Conservation (phyloP, 179 eudicot species). For the Sideroxylon spinosum region DNA sequence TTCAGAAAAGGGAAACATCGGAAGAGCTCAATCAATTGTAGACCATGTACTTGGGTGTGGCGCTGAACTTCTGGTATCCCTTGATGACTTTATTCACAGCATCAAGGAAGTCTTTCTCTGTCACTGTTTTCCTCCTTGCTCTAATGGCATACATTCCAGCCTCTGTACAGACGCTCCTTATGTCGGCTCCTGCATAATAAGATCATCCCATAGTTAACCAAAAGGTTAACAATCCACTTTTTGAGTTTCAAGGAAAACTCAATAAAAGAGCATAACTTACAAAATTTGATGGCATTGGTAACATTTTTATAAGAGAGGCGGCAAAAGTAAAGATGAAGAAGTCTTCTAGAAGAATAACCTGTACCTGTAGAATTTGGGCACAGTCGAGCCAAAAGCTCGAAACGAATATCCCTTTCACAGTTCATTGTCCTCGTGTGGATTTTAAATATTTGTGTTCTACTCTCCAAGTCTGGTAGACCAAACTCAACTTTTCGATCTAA, state of each 20-base stretch:
- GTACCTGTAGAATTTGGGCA: constrained; percentile 97
- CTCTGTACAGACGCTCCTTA: constrained; percentile 94
- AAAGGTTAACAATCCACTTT: not conserved
- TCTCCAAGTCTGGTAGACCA: constrained; percentile 93
- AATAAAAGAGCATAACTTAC: too few species aligned
- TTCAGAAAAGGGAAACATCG: not conserved
- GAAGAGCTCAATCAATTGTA: constrained; percentile 48
- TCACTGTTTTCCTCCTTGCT: constrained; percentile 88
- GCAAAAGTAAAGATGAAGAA: not conserved
- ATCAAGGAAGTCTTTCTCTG: constrained; percentile 87
- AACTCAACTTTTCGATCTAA: constrained; percentile 94
- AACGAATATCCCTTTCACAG: constrained; percentile 91
- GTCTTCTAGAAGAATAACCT: not conserved
- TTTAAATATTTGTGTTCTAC: constrained; percentile 91
- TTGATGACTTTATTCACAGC: constrained; percentile 95
- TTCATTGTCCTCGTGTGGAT: constrained; percentile 97
- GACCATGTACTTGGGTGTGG: constrained; percentile 96
- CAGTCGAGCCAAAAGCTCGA: constrained; percentile 91
- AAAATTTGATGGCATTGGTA: not conserved
- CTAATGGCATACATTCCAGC: constrained; percentile 97
- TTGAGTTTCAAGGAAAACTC: not conserved
- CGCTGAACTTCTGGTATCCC: constrained; percentile 96
- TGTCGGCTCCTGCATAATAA: constrained; percentile 69
- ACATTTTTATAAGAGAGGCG: not conserved
- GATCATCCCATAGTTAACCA: constrained; percentile 6